Base-by-base conservation (phyloP, 179 eudicot species). In the Vitellaria paradoxa region DNA sequence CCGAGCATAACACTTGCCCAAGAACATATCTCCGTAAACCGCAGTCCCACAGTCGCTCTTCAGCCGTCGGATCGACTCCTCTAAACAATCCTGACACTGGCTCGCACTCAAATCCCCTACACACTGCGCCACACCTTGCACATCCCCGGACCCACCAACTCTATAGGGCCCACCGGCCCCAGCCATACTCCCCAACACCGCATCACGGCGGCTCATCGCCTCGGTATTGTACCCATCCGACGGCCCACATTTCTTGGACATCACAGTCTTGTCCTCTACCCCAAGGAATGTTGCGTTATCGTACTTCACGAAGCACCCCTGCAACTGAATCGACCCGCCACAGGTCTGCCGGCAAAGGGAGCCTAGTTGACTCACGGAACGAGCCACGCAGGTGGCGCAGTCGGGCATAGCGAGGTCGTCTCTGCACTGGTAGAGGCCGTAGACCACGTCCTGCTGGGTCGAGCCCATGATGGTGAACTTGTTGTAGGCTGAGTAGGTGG, bases 331-430 rank as follows among this genome's bases (percentile, higher is more conserved):
- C 21, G 87, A 85, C 1, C 85, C 93, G 11, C 98, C 98, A 55
- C 85, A 86, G 0, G 91, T 69, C 7, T 84, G 84, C 0, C 91
- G 81, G 77, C 98, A 94, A 20, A 90, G 52, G 46, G 76, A 71
- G 24, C 81, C 88, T 20, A 92, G 66, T 14, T 81, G 91, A 18
- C 82, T 82, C 42, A 84, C 91, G 0, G 97, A 69, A 65, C 81
- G 80, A 7, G 92, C 87, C 2, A 94, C 88, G 62, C 98, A 94
- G 4, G 90, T 80, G 78, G 97, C 98, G 78, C 98, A 94, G 60
- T 88, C 91, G 13, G 97, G 97, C 97, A 92, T 92, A 59, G 97
- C 70, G 30, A 94, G 82, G 86, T 94, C 98, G 2, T 91, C 98
- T 0, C 97, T 86, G 71, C 98, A 94, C 73, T 94, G 98, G 85